A percentile compares a stretch with the other conserved stretches of the same genome.
phyloP scores from a whole-genome alignment of 169 alveolate species.

The Cryptosporidium viatorum region DNA sequence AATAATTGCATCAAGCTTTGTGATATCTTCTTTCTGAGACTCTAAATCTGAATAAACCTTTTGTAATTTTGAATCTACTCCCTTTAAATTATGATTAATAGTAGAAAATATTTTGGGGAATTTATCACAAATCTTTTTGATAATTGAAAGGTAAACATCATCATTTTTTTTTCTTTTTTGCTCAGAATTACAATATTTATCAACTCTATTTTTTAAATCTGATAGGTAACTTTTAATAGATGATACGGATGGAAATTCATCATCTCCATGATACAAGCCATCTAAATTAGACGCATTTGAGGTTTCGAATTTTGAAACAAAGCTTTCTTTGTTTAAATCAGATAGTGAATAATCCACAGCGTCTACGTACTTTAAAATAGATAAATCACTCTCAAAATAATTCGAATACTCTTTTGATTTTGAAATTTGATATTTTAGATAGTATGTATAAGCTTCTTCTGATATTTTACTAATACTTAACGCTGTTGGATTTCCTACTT shows the following conservation, averaged over 20 bases:
- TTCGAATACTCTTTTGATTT: slow-evolving; percentile 17
- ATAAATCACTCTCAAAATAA: slow-evolving; percentile 25
- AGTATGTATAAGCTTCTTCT: slow-evolving; percentile 23
- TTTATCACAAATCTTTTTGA: slow-evolving; percentile 16
- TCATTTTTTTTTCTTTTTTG: not conserved
- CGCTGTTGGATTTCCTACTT: slow-evolving; percentile 59
- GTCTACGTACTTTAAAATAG: slow-evolving; percentile 29
- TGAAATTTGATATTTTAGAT: slow-evolving; percentile 20
- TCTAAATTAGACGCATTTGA: slow-evolving; percentile 1
- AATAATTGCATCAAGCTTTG: slow-evolving; percentile 34
- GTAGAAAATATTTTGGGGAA: not conserved
- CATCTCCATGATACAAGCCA: slow-evolving; percentile 17
- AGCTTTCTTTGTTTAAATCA: slow-evolving; percentile 34
- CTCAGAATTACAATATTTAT: not conserved
- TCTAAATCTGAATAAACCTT: slow-evolving; percentile 35
- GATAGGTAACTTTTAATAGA: slow-evolving; percentile 21
- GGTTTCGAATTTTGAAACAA: slow-evolving; percentile 31
- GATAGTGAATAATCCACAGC: slow-evolving; percentile 4
- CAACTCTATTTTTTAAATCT: slow-evolving; percentile 35
- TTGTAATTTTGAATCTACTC: slow-evolving; percentile 4
- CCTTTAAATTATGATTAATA: slow-evolving; percentile 14
- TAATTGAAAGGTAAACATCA: not conserved
- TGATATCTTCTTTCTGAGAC: slow-evolving; percentile 16
- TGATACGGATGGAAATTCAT: slow-evolving; percentile 42
- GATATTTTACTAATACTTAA: slow-evolving; percentile 22